These are phyloP conservation scores for Apiotrichum siamense DNA, from an alignment of 1,284 basidiomycete species.

Conservation along the genomic window DNA sequence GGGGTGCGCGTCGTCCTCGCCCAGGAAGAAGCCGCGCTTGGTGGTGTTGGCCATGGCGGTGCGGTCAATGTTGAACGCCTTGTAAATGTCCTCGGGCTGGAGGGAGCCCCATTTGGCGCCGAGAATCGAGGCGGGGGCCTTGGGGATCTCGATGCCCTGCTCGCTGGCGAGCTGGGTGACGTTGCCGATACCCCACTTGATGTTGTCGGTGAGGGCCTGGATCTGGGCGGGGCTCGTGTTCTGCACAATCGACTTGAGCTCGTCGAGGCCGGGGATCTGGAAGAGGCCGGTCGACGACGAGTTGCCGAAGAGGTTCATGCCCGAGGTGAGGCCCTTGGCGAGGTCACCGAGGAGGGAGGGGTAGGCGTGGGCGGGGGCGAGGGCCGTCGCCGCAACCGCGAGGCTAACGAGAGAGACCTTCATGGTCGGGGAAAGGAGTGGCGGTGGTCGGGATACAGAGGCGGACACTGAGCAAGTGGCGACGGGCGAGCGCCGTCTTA, in stretches of 20 bases:
- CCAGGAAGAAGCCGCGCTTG: conserved; percentile 1
- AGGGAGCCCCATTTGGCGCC: conserved; percentile 1
- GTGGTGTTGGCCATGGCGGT: neutral
- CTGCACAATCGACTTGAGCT: neutral
- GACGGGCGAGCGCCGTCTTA: no score
- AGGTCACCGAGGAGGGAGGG: conserved; percentile 3
- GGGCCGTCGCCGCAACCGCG: neutral
- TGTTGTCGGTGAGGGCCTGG: neutral
- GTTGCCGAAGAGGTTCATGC: neutral
- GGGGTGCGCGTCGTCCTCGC: conserved; percentile 23
- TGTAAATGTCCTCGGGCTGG: conserved; percentile 1
- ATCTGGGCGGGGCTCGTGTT: conserved; percentile 3
- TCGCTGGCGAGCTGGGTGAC: neutral
- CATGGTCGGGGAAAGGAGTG: conserved; percentile 5
- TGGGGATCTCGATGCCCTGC: neutral
- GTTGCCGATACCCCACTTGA: conserved; percentile 11
- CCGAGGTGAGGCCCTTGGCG: neutral
- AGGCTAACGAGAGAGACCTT: conserved; percentile 5
- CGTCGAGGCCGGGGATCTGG: neutral
- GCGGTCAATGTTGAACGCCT: conserved; percentile 3
- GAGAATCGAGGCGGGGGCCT: neutral
- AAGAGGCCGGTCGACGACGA: neutral
- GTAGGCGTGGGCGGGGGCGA: conserved; percentile 9
- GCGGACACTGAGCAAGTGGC: neutral
- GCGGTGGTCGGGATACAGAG: neutral